Percentiles rank a stretch among this genome's conserved stretches.
phyloP scores from a whole-genome alignment of 108 stramenopile species.

The Cyclotella sp. region DNA sequence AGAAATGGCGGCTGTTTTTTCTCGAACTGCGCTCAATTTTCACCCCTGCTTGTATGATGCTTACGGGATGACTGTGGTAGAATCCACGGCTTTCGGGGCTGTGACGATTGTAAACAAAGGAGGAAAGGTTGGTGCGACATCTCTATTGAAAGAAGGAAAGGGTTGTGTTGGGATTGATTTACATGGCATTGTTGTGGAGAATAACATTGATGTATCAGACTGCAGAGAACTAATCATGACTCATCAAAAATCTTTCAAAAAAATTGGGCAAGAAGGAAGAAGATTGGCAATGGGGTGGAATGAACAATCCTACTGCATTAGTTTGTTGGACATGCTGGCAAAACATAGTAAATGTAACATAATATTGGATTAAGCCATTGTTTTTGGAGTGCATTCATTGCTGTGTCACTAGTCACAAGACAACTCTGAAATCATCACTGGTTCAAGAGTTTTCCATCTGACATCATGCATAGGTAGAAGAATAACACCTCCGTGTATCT shows the following conservation, averaged over 20 bases:
- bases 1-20: constrained; percentile 50
- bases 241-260: neutral
- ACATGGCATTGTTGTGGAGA: constrained; percentile 10
- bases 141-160: constrained; percentile 30
- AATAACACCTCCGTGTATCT: too few relatives aligned
- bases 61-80: constrained; percentile 69
- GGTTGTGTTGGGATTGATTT: constrained; percentile 38
- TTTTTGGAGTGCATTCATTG: too few relatives aligned
- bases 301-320: constrained; percentile 30
- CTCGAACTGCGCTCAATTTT: constrained; percentile 52
- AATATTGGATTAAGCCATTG: too few relatives aligned
- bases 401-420: too few relatives aligned
- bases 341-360: neutral
- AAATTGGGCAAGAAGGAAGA: constrained; percentile 31
- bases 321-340: constrained; percentile 7
- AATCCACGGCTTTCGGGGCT: constrained; percentile 62
- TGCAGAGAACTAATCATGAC: neutral
- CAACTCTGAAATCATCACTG: too few relatives aligned
- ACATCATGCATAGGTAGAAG: too few relatives aligned
- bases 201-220: neutral
- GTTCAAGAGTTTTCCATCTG: too few relatives aligned
- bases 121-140: constrained; percentile 42
- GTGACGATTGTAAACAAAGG: constrained; percentile 50
- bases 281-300: constrained; percentile 47
- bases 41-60: constrained; percentile 69